These are phyloP conservation scores for Ustilago shanxiensis DNA, from an alignment of 1,284 basidiomycete genomes.

Conservation along the genomic window DNA sequence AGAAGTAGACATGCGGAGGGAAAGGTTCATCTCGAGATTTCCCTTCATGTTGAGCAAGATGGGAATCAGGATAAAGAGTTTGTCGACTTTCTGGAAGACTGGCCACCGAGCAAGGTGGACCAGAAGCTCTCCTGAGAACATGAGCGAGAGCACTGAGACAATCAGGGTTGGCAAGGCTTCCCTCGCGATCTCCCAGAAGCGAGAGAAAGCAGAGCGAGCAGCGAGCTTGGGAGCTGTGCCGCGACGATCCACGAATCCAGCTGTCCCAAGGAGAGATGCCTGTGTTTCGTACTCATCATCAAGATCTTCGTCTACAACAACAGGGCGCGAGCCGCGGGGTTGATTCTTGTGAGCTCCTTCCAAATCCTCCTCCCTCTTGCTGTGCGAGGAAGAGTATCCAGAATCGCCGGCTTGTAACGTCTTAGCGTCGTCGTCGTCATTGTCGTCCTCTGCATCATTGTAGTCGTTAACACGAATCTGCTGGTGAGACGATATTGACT, in stretches of 20 bases:
- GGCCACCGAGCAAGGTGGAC: conserved; percentile 87
- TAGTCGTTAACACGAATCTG: conserved; percentile 23
- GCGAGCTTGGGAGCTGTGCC: conserved; percentile 43
- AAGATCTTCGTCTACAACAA: conserved; percentile 8
- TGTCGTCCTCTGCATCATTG: conserved; percentile 3
- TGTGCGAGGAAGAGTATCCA: conserved; percentile 21
- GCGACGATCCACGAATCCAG: conserved; percentile 48
- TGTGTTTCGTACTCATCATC: conserved; percentile 48
- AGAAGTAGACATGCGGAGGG: conserved; percentile 72
- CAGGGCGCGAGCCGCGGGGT: conserved; percentile 1
- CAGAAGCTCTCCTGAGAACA: conserved; percentile 89
- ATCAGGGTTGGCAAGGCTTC: conserved; percentile 72
- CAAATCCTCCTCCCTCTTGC: conserved; percentile 19
- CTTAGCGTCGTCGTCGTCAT: conserved; percentile 30
- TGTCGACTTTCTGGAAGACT: conserved; percentile 87
- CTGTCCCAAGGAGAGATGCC: conserved; percentile 38
- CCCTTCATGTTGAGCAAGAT: conserved; percentile 96
- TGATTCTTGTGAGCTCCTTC: conserved; percentile 19
- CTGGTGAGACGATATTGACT: conserved; percentile 16
- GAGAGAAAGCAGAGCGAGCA: conserved; percentile 33
- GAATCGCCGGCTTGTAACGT: conserved; percentile 28
- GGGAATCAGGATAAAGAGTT: conserved; percentile 95
- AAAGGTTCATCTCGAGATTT: conserved; percentile 91
- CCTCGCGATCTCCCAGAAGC: conserved; percentile 59
- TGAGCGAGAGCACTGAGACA: conserved; percentile 73